These are phyloP conservation scores for Podaxis sp. DNA, from an alignment of 768 basidiomycete species.

Conservation along the genomic window DNA sequence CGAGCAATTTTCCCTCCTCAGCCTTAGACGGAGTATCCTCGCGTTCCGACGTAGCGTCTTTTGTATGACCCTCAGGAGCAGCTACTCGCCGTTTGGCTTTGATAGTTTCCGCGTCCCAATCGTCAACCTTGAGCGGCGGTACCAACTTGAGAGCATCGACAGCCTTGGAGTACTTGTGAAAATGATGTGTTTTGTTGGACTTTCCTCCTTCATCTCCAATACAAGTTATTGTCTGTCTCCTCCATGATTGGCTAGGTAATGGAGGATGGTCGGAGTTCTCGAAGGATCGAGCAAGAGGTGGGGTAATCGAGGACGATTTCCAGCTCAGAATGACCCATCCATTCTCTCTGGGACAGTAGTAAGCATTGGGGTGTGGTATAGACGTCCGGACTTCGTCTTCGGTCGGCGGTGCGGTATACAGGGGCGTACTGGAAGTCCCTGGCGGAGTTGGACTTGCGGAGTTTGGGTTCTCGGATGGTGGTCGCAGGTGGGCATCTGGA, in stretches of 20 bases:
- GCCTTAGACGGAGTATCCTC: constrained; percentile 34
- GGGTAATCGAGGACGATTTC: constrained; percentile 61
- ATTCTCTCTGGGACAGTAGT: constrained; percentile 81
- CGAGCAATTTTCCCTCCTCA: constrained; percentile 56
- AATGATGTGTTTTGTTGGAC: constrained; percentile 75
- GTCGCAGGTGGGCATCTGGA: constrained; percentile 23
- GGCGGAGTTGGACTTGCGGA: constrained; percentile 23
- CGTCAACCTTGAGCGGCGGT: constrained; percentile 55
- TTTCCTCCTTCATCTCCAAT: constrained; percentile 46
- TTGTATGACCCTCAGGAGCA: constrained; percentile 43
- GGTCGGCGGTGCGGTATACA: constrained; percentile 32
- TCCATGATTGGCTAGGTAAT: constrained; percentile 57
- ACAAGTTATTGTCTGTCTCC: constrained; percentile 51
- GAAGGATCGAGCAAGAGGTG: constrained; percentile 61
- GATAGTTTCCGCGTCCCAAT: constrained; percentile 55
- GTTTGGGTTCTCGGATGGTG: constrained; percentile 16
- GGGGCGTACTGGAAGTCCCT: constrained; percentile 18
- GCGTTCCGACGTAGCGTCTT: constrained; percentile 32
- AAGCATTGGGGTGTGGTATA: constrained; percentile 79
- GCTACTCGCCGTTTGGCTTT: constrained; percentile 53
- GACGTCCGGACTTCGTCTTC: constrained; percentile 65
- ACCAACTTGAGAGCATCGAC: constrained; percentile 69
- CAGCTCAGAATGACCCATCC: constrained; percentile 79
- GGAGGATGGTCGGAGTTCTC: constrained; percentile 34
- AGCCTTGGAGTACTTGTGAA: constrained; percentile 71